phyloP scores from a whole-genome alignment of 1,284 basidiomycete genomes.

The Boletellus sp. region DNA sequence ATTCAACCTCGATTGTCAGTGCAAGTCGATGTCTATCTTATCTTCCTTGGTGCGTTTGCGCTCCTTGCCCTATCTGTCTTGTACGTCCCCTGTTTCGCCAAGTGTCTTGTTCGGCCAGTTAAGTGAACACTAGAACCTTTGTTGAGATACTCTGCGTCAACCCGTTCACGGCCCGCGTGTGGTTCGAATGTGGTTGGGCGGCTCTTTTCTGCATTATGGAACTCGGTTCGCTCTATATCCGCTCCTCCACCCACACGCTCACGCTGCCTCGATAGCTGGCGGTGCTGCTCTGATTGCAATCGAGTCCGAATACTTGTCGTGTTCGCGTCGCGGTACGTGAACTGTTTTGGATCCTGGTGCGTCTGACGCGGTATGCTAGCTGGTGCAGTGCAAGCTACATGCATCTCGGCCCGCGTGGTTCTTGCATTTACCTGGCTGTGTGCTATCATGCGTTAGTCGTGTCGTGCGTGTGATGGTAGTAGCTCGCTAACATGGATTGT shows the following conservation, averaged over 20 bases:
- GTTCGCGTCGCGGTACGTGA: conserved; percentile 16
- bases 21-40: conserved; percentile 57
- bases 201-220: conserved; percentile 55
- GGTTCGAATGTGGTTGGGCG: conserved; percentile 68
- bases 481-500: conserved; percentile 5
- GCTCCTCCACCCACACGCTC: not conserved
- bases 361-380: conserved; percentile 14
- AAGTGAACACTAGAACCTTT: conserved; percentile 48
- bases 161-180: conserved; percentile 56
- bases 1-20: conserved; percentile 29
- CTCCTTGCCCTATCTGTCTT: conserved; percentile 56
- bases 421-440: conserved; percentile 64
- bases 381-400: conserved; percentile 26
- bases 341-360: not conserved
- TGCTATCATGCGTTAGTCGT: conserved; percentile 49
- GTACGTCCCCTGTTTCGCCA: conserved; percentile 38
- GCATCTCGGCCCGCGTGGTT: conserved; percentile 55
- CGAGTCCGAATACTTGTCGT: conserved; percentile 28
- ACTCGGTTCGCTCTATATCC: conserved; percentile 45
- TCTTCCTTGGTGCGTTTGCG: conserved; percentile 57
- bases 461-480: not conserved
- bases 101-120: conserved; percentile 2
- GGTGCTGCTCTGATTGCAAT: conserved; percentile 44
- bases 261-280: conserved; percentile 37
- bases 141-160: conserved; percentile 52